Percentiles rank a stretch among this genome's conserved stretches.
phyloP scores from a whole-genome alignment of 371 early-diverging fungal species.

The Chytridium lagenaria region DNA sequence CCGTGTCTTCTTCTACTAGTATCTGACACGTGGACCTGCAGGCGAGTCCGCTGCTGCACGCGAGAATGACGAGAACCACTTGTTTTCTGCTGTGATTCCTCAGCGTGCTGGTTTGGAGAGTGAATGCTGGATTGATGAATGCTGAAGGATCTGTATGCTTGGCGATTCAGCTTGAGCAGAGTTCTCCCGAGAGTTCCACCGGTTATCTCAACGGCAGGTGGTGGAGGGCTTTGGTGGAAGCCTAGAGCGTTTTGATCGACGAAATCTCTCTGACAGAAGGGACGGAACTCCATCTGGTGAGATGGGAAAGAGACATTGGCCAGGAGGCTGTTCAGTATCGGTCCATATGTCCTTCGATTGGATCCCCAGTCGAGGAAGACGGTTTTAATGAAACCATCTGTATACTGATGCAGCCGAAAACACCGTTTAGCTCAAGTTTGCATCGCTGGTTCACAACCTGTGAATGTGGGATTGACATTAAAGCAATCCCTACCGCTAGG shows the following conservation, averaged over 20 bases:
- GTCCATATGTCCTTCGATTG: neutral
- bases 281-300: conserved; percentile 10
- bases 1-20: neutral
- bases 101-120: neutral
- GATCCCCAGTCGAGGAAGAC: conserved; percentile 7
- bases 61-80: neutral
- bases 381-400: no score
- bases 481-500: no score
- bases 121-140: no score
- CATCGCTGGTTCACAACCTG: no score
- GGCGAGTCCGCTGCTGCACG: neutral
- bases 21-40: neutral
- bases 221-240: conserved; percentile 7
- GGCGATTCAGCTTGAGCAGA: neutral
- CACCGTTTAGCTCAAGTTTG: no score
- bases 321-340: neutral
- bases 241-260: conserved; percentile 14
- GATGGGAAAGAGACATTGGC: conserved; percentile 12
- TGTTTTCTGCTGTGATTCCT: neutral
- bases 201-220: neutral
- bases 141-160: conserved; percentile 12
- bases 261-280: conserved; percentile 4
- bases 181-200: neutral
- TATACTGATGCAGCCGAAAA: no score
- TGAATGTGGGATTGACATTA: no score